Evolutionary conservation across 306 rosid genomes (phyloP).

Genomic region (Corylus avellana): DNA sequence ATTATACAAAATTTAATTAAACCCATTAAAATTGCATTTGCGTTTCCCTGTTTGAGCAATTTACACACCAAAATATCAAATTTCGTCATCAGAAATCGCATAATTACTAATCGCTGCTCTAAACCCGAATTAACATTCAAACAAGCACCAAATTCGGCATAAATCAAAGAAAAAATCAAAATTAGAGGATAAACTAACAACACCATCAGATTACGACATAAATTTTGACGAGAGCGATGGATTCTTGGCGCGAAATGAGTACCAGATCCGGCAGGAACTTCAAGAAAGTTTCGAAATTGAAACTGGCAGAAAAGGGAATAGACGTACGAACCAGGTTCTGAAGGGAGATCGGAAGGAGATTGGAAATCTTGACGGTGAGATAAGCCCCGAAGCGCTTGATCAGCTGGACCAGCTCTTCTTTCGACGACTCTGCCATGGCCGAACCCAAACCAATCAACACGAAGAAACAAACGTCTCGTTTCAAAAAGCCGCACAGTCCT

Average conservation of each 20-base stretch:
- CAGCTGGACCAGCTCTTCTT: slow-evolving; percentile 65
- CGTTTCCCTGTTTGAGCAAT: neutral
- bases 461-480: slow-evolving; percentile 14
- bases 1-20: neutral
- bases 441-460: slow-evolving; percentile 13
- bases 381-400: slow-evolving; percentile 74
- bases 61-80: neutral
- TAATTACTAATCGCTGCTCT: neutral
- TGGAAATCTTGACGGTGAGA: slow-evolving; percentile 71
- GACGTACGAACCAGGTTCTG: slow-evolving; percentile 51
- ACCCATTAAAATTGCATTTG: neutral
- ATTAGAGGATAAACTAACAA: neutral
- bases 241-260: neutral
- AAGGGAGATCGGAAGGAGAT: slow-evolving; percentile 57
- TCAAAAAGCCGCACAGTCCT: neutral
- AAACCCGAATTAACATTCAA: neutral
- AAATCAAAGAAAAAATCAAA: neutral
- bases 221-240: neutral
- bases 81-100: neutral
- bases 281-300: neutral
- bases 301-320: neutral
- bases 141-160: neutral
- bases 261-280: slow-evolving; percentile 37
- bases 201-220: neutral
- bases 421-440: slow-evolving; percentile 68